Conservation (phyloP, 2,329 filamentous ascomycete species). For the Xylaria sp. region DNA sequence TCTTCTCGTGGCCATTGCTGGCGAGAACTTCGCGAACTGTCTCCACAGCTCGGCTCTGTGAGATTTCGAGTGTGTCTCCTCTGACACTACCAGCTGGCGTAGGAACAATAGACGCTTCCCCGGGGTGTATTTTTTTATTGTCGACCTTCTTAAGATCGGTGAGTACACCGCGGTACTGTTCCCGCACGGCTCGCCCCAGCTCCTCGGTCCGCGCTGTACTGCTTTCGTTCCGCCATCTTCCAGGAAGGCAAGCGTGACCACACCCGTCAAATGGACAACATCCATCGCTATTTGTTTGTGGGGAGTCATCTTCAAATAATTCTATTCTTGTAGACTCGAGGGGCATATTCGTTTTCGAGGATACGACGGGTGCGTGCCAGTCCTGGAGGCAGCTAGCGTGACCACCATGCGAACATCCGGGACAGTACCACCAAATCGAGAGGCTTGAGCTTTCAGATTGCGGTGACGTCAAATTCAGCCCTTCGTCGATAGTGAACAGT, state of each 20-base stretch:
- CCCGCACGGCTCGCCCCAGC: constrained; percentile 60
- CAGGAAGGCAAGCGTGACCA: constrained; percentile 71
- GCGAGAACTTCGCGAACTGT: constrained; percentile 65
- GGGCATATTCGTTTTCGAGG: constrained; percentile 13
- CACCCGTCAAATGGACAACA: constrained; percentile 74
- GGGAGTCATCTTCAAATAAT: constrained; percentile 44
- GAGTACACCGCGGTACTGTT: constrained; percentile 52
- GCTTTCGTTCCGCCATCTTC: constrained; percentile 63
- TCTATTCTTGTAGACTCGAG: constrained; percentile 24
- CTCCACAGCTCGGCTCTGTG: constrained; percentile 70
- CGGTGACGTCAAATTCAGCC: constrained; percentile 29
- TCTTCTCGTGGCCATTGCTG: constrained; percentile 30
- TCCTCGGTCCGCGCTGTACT: constrained; percentile 62
- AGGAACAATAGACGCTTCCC: constrained; percentile 33
- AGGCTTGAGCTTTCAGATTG: constrained; percentile 48
- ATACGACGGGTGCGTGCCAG: constrained; percentile 63
- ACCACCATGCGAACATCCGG: constrained; percentile 71
- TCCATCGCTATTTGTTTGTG: constrained; percentile 61
- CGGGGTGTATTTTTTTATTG: constrained; percentile 34
- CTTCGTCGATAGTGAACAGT: constrained; percentile 41
- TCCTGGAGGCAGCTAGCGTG: constrained; percentile 69
- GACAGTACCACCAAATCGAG: constrained; percentile 71
- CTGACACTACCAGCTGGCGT: constrained; percentile 50
- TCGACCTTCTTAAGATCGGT: constrained; percentile 36
- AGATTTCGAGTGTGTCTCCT: constrained; percentile 65